Evolutionary conservation across 1,284 basidiomycete genomes (phyloP), one percentile per base, ranked within the genome.

Genomic region (Lentinula novae-zelandiae): DNA sequence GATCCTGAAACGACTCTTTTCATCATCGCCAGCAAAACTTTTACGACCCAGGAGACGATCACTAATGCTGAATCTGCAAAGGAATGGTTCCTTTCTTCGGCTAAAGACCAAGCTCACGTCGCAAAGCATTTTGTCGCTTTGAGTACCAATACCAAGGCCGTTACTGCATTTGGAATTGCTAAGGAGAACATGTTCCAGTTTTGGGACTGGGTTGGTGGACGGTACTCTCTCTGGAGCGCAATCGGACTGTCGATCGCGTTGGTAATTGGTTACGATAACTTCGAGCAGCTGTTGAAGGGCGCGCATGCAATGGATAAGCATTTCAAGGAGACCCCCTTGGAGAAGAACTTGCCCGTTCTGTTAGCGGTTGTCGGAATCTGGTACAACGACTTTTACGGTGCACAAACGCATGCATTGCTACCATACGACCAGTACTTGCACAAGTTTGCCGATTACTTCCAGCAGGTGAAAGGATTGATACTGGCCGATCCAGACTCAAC

Each of bases 381-480:
- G 96, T 98, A 98, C 83, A 97, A 97, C 73, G 92, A 98, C 80
- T 98, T 98, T 75, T 97, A 95, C 74, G 93, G 86, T 65, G 82
- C 96, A 46, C 95, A 98, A 79, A 98, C 96, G 1, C 94, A 98
- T 70, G 94, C 92, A 6, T 84, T 99, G 53, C 82, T 99, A 38
- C 96, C 96, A 3, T 99, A 99, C 72, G 97, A 99, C 76, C 96
- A 99, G 75, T 99, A 99, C 78, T 80, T 99, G 68, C 93, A 97
- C 85, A 97, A 97, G 77, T 99, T 99, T 72, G 96, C 96, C 60
- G 96, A 98, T 78, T 99, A 99, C 83, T 99, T 99, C 92, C 96
- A 99, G 77, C 96, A 99, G 76, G 84, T 79, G 57, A 52, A 39
- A n/a, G 20, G 31, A 34, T 31, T 31, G 3, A 31, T 42, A 8